Percentiles rank a stretch among this genome's conserved stretches.
Evolutionary conservation across 2,329 filamentous ascomycete genomes (phyloP).

Genomic region (Fusarium fujikuroi): DNA sequence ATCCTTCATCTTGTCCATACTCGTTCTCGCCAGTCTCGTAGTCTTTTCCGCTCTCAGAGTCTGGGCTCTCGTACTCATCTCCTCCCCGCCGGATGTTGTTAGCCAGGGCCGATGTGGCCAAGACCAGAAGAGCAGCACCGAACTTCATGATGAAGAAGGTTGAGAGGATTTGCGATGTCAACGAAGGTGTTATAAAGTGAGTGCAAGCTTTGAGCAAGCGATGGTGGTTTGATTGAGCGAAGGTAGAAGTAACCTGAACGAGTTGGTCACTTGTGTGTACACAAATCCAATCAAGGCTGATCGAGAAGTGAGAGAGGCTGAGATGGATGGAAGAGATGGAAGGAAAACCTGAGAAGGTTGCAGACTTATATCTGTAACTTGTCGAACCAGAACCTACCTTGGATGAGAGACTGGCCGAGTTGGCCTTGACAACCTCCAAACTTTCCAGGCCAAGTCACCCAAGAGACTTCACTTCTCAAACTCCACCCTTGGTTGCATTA

Average conservation of each 20-base stretch:
- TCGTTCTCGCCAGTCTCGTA: conserved; percentile 18
- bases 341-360: conserved; percentile 17
- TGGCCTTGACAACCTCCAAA: conserved; percentile 37
- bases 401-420: conserved; percentile 18
- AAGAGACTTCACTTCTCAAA: conserved; percentile 29
- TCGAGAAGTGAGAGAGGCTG: conserved; percentile 26
- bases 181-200: conserved; percentile 33
- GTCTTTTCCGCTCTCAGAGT: conserved; percentile 15
- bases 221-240: conserved; percentile 38
- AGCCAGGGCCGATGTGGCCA: conserved; percentile 43
- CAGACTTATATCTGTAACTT: conserved; percentile 41
- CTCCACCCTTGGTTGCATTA: conserved; percentile 42
- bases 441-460: conserved; percentile 21
- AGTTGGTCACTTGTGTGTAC: conserved; percentile 41
- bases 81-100: conserved; percentile 35
- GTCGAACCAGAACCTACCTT: conserved; percentile 1
- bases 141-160: conserved; percentile 42
- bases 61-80: conserved; percentile 25
- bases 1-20: conserved; percentile 16
- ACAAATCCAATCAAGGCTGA: conserved; percentile 21
- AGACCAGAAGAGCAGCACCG: conserved; percentile 37
- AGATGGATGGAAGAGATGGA: conserved; percentile 28
- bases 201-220: conserved; percentile 36
- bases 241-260: conserved; percentile 48
- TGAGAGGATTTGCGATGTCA: conserved; percentile 15